Conservation (phyloP, 176 grass and related monocot genomes). For the Pontederia crassipes region DNA sequence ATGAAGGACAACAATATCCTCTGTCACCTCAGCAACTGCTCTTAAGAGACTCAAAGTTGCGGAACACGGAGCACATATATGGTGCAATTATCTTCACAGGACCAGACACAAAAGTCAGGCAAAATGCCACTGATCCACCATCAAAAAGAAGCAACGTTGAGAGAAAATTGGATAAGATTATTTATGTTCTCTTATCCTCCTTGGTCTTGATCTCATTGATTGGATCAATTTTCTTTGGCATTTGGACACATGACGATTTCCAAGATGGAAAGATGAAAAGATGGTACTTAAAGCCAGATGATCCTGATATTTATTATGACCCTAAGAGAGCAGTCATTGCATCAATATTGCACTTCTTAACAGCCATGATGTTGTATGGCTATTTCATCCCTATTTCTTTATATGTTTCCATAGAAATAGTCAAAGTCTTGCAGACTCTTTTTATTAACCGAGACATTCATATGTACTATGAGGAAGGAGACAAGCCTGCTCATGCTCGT, state of each 20-base stretch:
- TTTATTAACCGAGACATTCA: constrained; percentile 4
- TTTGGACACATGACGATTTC: not conserved
- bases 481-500: not conserved
- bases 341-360: not conserved
- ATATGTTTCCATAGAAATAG: constrained; percentile 5
- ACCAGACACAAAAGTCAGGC: not conserved
- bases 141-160: not conserved
- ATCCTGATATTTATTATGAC: not conserved
- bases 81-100: constrained; percentile 3
- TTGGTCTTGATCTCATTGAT: not conserved
- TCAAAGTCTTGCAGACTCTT: not conserved
- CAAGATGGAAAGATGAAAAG: not conserved
- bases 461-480: not conserved
- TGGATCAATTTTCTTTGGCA: not conserved
- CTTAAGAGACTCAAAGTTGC: not conserved
- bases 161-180: constrained; percentile 5
- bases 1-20: not conserved
- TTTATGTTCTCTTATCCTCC: not conserved
- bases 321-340: not conserved
- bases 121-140: not conserved
- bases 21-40: not conserved
- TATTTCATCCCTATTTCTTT: not conserved
- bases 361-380: not conserved
- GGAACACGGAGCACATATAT: not conserved
- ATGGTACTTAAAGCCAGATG: constrained; percentile 1